Evolutionary conservation across 345 rosid species (phyloP), one percentile per base, ranked within the genome.

Genomic region (Hibiscus trionum): DNA sequence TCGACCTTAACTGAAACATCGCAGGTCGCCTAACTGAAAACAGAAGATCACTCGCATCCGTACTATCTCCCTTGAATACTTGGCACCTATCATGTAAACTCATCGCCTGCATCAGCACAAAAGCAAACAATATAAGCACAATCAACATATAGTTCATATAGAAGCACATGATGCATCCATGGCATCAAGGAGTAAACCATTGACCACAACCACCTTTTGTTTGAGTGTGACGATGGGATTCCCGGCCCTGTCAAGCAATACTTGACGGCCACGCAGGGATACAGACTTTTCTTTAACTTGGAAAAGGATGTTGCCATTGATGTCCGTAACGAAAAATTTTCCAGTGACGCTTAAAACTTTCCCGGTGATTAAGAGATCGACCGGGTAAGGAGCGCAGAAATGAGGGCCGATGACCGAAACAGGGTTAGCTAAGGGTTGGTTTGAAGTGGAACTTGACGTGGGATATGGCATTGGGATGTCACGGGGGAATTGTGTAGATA

Each of bases 1-100:
- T 77, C 67, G 86, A 80, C 80, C 70, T 84, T 4, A 81, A 49
- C 5, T 86, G 88, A 44, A 86, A 49, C 74, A 76, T 52, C 1
- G 85, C 77, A 15, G 86, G 77, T 61, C 75, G 66, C 62, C 74
- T 78, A 27, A 72, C 78, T 6, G 76, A 84, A 31, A 81, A 88
- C 11, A 84, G 31, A 6, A 84, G 67, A 72, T 86, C 82, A 16
- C 71, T 77, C 0, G 70, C 46, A 7, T 82, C 74, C 4, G 81
- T 81, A 76, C 85, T 86, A 1, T 73, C 78, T 66, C 90, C 92
- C 39, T 86, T 72, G 64, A 77, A 86, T 2, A 62, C 88, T 63
- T 68, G 80, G 86, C 90, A 86, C 72, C 86, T 84, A 4, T 77
- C 79, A 60, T 88, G 90, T 27, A 78, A 72, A 29, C 78, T 82